phyloP scores from a whole-genome alignment of 1,284 basidiomycete species.

The Puccinia coronata region DNA sequence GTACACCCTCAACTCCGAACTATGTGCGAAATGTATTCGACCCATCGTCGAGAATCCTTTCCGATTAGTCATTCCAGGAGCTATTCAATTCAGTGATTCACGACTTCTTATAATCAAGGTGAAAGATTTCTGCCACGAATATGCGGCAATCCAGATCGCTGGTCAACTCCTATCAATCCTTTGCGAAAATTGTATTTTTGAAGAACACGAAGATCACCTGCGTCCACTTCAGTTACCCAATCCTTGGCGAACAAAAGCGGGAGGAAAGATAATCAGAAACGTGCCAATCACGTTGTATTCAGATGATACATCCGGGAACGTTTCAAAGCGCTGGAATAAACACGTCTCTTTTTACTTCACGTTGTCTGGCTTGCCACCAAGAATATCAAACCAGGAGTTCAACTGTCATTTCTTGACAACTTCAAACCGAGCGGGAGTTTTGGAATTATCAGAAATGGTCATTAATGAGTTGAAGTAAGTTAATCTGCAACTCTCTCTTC shows the following conservation, averaged over 20 bases:
- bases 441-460: too few relatives aligned
- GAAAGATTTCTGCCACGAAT: not conserved
- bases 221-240: not conserved
- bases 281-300: conserved; percentile 62
- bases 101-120: not conserved
- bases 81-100: not conserved
- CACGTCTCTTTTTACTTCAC: conserved; percentile 57
- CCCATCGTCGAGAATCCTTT: not conserved
- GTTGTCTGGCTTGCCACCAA: conserved; percentile 52
- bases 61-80: not conserved
- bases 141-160: not conserved
- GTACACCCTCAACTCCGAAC: not conserved
- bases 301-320: conserved; percentile 62
- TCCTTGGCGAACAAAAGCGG: not conserved
- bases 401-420: conserved; percentile 62
- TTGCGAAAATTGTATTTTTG: not conserved
- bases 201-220: not conserved
- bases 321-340: conserved; percentile 58
- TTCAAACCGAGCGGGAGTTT: conserved; percentile 61
- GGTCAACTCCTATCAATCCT: not conserved
- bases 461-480: too few relatives aligned
- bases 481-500: too few relatives aligned
- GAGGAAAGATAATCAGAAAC: not conserved
- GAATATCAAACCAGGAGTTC: conserved; percentile 53
- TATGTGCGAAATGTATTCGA: not conserved